Evolutionary conservation across 2,329 filamentous ascomycete species (phyloP), one percentile per base, ranked within the genome.

Genomic region (Penicillium hordei): DNA sequence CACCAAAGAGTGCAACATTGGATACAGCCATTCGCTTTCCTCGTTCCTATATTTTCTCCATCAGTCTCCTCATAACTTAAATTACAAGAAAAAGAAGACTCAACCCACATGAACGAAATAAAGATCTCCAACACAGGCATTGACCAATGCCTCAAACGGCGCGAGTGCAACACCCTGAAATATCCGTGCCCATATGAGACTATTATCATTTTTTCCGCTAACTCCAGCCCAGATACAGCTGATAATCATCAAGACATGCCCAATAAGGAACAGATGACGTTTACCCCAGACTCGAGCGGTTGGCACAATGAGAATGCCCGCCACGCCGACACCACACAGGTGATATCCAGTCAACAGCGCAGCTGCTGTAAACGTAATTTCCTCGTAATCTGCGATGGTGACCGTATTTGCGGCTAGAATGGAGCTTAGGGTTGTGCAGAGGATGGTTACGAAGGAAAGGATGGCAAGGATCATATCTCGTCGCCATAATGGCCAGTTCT

Each of bases 221-320:
- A 82, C 85, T 31, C 90, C 90, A 29, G 85, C 92, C 93, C 93
- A 97, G 7, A 83, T 85, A 64, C 87, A 90, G 57, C 88, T 89
- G 43, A 83, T 79, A 42, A 95, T 83, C 66, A 96, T 82, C 57
- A 96, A 81, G 48, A 90, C 63, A 45, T 88, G 87, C 8, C 91
- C 92, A 2, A 95, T 67, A 27, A 97, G 76, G 72, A 96, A 97
- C 17, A 92, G 78, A 78, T 97, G 93, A 40, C 93, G 84, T 76
- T 96, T 97, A 39, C 93, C 93, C 90, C 91, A 97, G 62, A 97
- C 88, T 57, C 93, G 86, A 21, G 90, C 91, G 0, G 89, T 90
- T 0, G 93, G 90, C 3, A 97, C 92, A 75, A 93, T 93, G 63
- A 97, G 81, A 72, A 94, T 86, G 50, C 90, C 92, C 1, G 89